Percentiles rank a stretch among this genome's conserved stretches.
These are phyloP conservation scores for Astrocystis sublimbata DNA, from an alignment of 495 filamentous ascomycete genomes.

Conservation along the genomic window DNA sequence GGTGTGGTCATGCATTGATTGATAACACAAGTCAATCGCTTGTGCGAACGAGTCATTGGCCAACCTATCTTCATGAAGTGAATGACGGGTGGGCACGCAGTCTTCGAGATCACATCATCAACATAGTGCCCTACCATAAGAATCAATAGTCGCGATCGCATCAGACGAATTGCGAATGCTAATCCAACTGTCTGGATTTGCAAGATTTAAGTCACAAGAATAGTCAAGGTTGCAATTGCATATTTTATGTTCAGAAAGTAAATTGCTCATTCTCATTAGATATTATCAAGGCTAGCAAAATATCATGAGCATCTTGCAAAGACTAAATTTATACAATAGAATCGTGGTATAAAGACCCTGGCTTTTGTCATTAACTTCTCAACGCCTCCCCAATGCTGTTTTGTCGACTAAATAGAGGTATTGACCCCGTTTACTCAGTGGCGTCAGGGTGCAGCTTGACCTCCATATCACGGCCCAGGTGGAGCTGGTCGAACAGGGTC, in stretches of 20 bases:
- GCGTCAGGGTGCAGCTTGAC: neutral
- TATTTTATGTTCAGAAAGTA: neutral
- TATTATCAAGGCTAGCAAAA: slow-evolving; percentile 8
- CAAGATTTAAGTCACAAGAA: too few species aligned
- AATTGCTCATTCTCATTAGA: neutral
- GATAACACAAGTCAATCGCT: too few species aligned
- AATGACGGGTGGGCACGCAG: too few species aligned
- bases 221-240: too few species aligned
- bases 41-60: too few species aligned
- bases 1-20: too few species aligned
- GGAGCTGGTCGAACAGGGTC: slow-evolving; percentile 1
- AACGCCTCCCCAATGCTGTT: neutral
- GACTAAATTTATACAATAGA: neutral
- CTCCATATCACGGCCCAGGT: neutral
- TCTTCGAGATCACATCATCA: too few species aligned
- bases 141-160: too few species aligned
- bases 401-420: neutral
- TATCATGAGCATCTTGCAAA: neutral
- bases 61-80: too few species aligned
- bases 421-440: neutral
- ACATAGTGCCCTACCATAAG: too few species aligned
- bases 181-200: too few species aligned
- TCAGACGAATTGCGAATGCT: too few species aligned
- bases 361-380: neutral
- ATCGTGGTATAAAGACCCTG: neutral